Evolutionary conservation across 202 grass and related monocot species (phyloP).

Genomic region (Sporobolus alterniflorus): DNA sequence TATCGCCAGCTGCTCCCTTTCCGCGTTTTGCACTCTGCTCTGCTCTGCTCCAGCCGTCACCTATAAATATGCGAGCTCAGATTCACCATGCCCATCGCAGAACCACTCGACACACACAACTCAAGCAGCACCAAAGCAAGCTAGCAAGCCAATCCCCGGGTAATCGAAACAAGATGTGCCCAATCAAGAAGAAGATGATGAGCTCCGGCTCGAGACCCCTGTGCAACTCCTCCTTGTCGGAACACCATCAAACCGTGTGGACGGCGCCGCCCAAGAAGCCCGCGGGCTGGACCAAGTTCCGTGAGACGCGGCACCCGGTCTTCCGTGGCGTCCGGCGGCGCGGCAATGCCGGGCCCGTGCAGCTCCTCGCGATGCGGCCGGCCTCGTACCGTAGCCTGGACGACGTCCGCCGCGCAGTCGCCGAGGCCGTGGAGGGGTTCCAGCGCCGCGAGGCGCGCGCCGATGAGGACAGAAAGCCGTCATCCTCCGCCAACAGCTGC

Average conservation of each 20-base stretch:
- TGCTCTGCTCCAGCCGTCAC: not conserved
- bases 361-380: conserved; percentile 37
- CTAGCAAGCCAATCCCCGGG: not conserved
- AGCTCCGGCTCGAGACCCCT: conserved; percentile 30
- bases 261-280: conserved; percentile 78
- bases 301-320: conserved; percentile 81
- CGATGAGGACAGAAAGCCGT: not conserved
- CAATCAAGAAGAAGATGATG: conserved; percentile 52
- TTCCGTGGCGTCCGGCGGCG: conserved; percentile 54
- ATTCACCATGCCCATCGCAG: conserved; percentile 11
- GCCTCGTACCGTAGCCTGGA: conserved; percentile 21
- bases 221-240: conserved; percentile 29
- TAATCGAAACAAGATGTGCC: conserved; percentile 24
- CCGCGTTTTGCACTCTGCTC: not conserved
- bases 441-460: not conserved
- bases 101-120: conserved; percentile 6
- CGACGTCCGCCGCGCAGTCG: conserved; percentile 35
- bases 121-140: not conserved
- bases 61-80: conserved; percentile 38
- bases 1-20: not conserved
- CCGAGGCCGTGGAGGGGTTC: conserved; percentile 43
- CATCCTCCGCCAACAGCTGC: not conserved
- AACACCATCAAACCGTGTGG: conserved; percentile 57
- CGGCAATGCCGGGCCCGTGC: conserved; percentile 35
- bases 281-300: conserved; percentile 84